Conservation (phyloP, 2,329 filamentous ascomycete genomes). For the Trichoderma harzianum region DNA sequence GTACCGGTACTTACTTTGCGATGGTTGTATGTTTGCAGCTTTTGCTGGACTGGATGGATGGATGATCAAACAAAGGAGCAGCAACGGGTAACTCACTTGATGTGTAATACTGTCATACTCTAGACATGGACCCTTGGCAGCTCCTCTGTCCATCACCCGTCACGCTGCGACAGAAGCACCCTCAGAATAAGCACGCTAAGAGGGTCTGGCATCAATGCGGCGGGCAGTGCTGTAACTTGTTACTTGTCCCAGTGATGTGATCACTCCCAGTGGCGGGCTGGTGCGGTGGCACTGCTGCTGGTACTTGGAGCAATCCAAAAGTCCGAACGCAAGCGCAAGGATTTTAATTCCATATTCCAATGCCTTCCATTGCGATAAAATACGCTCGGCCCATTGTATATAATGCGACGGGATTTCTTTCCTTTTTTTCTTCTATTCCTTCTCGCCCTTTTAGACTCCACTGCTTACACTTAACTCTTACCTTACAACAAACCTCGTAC, state of each 20-base stretch:
- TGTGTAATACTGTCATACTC: neutral
- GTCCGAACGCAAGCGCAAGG: neutral
- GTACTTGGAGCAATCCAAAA: neutral
- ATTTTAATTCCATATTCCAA: neutral
- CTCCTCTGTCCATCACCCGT: no score
- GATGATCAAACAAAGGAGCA: no score
- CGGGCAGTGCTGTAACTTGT: slow-evolving; percentile 2
- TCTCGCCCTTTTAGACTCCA: neutral
- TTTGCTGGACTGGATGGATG: no score
- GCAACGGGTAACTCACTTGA: no score
- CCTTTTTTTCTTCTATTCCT: neutral
- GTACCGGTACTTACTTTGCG: neutral
- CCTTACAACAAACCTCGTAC: neutral
- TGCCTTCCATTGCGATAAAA: neutral
- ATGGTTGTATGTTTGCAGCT: no score
- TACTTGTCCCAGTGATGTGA: neutral
- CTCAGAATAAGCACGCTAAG: neutral
- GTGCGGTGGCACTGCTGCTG: slow-evolving; percentile 5
- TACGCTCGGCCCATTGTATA: neutral
- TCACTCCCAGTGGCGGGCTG: neutral
- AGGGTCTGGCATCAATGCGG: neutral
- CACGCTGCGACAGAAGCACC: neutral
- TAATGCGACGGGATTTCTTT: neutral
- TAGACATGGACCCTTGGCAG: neutral
- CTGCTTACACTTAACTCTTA: neutral